Conservation (phyloP, 805 yeast genomes). For the Spathaspora girioi region DNA sequence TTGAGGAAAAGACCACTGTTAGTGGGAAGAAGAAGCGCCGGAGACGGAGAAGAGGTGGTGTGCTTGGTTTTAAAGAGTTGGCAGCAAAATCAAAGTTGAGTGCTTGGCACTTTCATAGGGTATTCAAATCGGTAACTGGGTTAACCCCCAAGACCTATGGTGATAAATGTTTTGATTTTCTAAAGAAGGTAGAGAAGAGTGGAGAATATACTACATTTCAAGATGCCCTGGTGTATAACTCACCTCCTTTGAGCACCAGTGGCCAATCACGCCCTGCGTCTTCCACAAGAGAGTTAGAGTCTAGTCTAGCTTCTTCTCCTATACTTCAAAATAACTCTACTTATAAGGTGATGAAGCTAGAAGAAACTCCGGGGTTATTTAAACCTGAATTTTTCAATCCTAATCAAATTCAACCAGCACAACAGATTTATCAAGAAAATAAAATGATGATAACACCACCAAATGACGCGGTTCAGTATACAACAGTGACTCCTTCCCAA, state of each 20-base stretch:
- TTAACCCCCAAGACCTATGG: slow-evolving; percentile 88
- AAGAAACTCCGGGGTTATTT: neutral
- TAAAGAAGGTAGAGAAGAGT: slow-evolving; percentile 32
- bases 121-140: slow-evolving; percentile 81
- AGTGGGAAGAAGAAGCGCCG: slow-evolving; percentile 16
- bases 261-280: neutral
- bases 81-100: slow-evolving; percentile 79
- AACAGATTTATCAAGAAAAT: neutral
- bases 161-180: slow-evolving; percentile 69
- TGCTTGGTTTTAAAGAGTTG: slow-evolving; percentile 78
- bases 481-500: neutral
- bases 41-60: slow-evolving; percentile 71
- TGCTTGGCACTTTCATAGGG: slow-evolving; percentile 94
- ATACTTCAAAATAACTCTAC: neutral
- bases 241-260: neutral
- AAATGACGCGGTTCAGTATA: neutral
- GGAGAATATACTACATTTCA: slow-evolving; percentile 11
- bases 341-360: neutral
- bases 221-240: neutral
- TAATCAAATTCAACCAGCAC: neutral
- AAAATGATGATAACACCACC: neutral
- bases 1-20: slow-evolving; percentile 9
- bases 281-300: neutral
- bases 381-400: neutral
- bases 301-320: neutral